Evolutionary conservation across 2,329 filamentous ascomycete species (phyloP).

Genomic region (Venturia pyrina): DNA sequence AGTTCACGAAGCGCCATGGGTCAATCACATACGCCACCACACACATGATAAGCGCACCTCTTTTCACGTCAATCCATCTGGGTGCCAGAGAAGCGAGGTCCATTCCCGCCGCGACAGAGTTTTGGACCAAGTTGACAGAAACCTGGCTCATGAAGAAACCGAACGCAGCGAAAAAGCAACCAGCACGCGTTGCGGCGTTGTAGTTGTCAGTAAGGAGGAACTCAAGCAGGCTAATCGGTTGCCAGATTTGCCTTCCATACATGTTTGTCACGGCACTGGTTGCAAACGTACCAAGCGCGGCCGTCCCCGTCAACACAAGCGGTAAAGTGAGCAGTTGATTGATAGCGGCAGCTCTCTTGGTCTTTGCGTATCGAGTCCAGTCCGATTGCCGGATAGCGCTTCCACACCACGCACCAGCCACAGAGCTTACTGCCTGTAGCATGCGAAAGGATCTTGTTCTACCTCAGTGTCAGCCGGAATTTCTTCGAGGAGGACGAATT

Average conservation of each 20-base stretch:
- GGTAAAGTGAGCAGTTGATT: conserved; percentile 20
- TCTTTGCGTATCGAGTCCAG: conserved; percentile 18
- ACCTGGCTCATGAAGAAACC: conserved; percentile 11
- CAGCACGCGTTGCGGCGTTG: conserved; percentile 11
- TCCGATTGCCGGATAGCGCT: conserved; percentile 15
- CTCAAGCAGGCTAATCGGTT: conserved; percentile 9
- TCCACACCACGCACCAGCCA: conserved; percentile 16
- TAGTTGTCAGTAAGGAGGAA: conserved; percentile 7
- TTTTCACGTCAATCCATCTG: conserved; percentile 11
- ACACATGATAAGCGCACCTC: conserved; percentile 10
- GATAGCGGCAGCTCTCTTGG: conserved; percentile 14
- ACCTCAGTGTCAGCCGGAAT: neutral
- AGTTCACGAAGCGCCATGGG: conserved; percentile 11
- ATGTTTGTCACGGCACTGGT: conserved; percentile 7
- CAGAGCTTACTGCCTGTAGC: conserved; percentile 12
- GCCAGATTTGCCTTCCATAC: conserved; percentile 10
- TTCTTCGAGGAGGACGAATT: neutral
- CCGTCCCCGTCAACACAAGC: conserved; percentile 5
- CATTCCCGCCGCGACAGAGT: conserved; percentile 10
- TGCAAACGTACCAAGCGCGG: conserved; percentile 6
- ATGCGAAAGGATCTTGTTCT: conserved; percentile 12
- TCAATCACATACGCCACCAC: conserved; percentile 9
- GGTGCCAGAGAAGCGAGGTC: conserved; percentile 9
- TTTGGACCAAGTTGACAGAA: conserved; percentile 10
- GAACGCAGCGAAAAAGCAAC: conserved; percentile 11